phyloP scores from a whole-genome alignment of 805 yeast species.

The Priceomyces haplophilus region DNA sequence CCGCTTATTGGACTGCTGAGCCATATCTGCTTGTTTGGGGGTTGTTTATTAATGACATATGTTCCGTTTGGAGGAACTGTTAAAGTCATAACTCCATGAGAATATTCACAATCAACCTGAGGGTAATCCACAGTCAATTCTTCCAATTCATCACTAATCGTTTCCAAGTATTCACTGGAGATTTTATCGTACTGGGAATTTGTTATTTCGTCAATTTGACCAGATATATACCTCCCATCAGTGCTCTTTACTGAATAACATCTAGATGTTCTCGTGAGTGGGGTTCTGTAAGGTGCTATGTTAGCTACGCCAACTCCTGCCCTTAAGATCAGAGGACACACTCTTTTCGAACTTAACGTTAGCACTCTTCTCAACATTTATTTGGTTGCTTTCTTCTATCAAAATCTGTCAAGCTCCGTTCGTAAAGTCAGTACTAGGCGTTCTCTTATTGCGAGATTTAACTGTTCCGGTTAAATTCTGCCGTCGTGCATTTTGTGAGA shows the following conservation, averaged over 20 bases:
- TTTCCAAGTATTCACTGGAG: constrained; percentile 70
- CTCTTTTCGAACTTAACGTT: not conserved
- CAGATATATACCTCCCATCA: constrained; percentile 52
- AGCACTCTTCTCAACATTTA: not conserved
- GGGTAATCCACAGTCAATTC: constrained; percentile 59
- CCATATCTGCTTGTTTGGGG: constrained; percentile 98
- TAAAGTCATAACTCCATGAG: constrained; percentile 85
- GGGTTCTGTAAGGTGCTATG: not conserved
- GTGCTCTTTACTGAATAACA: constrained; percentile 30
- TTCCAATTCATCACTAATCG: constrained; percentile 65
- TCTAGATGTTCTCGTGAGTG: not conserved
- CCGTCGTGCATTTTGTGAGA: not conserved
- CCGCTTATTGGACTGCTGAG: constrained; percentile 90
- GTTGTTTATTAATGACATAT: constrained; percentile 93
- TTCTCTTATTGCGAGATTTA: too few species aligned
- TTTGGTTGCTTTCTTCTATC: not conserved
- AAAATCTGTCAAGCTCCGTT: too few species aligned
- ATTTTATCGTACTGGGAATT: constrained; percentile 56
- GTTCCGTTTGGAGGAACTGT: constrained; percentile 70
- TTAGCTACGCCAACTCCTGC: not conserved
- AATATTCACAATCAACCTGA: constrained; percentile 69
- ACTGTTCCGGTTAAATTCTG: not conserved
- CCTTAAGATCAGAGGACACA: not conserved
- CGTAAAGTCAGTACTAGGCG: too few species aligned
- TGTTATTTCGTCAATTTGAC: constrained; percentile 47